Evolutionary conservation across 129 eudicot species (phyloP).

Genomic region (Sambucus nigra): DNA sequence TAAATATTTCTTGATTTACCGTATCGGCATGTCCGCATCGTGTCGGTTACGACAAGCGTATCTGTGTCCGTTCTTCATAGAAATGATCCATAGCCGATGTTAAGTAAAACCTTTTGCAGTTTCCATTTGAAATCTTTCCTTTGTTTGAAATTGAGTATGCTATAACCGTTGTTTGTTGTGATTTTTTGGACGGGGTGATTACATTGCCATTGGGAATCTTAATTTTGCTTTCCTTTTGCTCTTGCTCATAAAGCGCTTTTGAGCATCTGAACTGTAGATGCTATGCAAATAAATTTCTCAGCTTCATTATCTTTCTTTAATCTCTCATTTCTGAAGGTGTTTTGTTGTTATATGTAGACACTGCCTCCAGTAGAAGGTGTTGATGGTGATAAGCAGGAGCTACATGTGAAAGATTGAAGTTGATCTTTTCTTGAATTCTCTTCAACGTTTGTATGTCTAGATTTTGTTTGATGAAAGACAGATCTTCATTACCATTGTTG

Average conservation of each 20-base stretch:
- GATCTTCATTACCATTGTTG: not conserved
- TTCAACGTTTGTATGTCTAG: not conserved
- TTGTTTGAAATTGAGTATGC: too few relatives aligned
- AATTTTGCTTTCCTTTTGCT: not conserved
- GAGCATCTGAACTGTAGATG: not conserved
- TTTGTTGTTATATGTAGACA: slow-evolving; percentile 8
- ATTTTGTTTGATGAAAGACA: not conserved
- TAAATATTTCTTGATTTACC: too few relatives aligned
- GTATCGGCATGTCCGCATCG: too few relatives aligned
- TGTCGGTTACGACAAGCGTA: too few relatives aligned
- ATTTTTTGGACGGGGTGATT: too few relatives aligned
- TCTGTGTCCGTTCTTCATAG: too few relatives aligned
- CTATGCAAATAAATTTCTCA: not conserved
- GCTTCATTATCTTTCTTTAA: not conserved
- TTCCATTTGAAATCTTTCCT: too few relatives aligned
- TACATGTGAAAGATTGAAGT: slow-evolving; percentile 5
- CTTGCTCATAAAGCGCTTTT: not conserved
- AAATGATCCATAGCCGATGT: too few relatives aligned
- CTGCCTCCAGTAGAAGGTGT: slow-evolving; percentile 9
- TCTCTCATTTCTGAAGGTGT: not conserved
- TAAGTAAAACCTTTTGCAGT: too few relatives aligned
- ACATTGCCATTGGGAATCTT: too few relatives aligned
- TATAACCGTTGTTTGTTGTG: too few relatives aligned
- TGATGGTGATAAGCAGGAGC: slow-evolving; percentile 1
- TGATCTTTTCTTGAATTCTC: not conserved